Evolutionary conservation across 2,329 filamentous ascomycete species (phyloP).

Genomic region (Cordyceps tenuipes): DNA sequence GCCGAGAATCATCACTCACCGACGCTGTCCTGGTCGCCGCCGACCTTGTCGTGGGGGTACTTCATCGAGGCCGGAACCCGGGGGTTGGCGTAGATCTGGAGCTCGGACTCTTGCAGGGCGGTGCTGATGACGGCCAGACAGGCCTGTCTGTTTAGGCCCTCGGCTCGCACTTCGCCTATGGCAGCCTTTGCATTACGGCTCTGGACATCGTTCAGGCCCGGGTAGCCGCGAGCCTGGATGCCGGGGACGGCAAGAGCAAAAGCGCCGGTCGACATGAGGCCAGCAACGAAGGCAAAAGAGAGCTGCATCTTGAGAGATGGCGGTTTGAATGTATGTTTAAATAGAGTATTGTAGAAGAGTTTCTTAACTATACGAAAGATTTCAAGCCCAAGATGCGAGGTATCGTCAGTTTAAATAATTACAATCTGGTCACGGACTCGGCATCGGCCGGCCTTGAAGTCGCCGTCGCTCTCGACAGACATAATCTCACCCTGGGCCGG

Average conservation of each 20-base stretch:
- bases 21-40: conserved; percentile 8
- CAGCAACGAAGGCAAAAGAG: neutral
- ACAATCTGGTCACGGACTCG: neutral
- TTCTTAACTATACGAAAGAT: neutral
- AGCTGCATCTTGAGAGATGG: neutral
- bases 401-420: neutral
- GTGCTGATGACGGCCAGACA: conserved; percentile 7
- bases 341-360: neutral
- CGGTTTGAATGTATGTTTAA: neutral
- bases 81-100: conserved; percentile 9
- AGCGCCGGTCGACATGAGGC: conserved; percentile 3
- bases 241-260: neutral
- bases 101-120: conserved; percentile 1
- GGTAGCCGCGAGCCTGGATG: neutral
- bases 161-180: conserved; percentile 1
- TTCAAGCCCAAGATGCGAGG: neutral
- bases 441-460: neutral
- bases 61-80: conserved; percentile 4
- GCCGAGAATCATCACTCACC: neutral
- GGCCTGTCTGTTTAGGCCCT: neutral
- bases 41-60: conserved; percentile 5
- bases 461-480: neutral
- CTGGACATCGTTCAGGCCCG: neutral
- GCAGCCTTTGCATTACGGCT: conserved; percentile 6
- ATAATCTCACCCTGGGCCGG: neutral